Evolutionary conservation across 306 rosid genomes (phyloP).

Genomic region (Sechiopsis laciniata): DNA sequence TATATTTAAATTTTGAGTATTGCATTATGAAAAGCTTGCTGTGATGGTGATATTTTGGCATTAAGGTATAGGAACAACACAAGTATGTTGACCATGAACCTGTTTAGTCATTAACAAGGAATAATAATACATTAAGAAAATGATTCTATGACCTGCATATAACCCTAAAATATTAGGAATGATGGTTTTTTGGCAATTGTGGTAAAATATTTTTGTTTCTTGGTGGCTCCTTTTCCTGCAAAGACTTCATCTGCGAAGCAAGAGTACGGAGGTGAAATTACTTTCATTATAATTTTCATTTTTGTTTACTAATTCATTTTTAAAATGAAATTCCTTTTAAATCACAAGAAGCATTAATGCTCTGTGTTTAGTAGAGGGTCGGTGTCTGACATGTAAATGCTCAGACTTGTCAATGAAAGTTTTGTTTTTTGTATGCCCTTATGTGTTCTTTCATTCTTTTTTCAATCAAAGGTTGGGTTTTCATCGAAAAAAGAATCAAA

Average conservation of each 20-base stretch:
- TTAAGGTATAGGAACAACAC: not conserved
- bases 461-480: too few species aligned
- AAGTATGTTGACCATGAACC: not conserved
- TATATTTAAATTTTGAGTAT: not conserved
- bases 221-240: constrained; percentile 1
- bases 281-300: constrained; percentile 1
- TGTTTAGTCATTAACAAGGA: not conserved
- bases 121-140: not conserved
- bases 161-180: not conserved
- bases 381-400: not conserved
- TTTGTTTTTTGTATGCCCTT: too few species aligned
- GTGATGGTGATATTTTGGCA: not conserved
- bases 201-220: constrained; percentile 7
- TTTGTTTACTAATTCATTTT: not conserved
- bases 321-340: not conserved
- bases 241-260: not conserved
- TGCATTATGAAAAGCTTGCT: not conserved
- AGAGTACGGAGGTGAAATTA: not conserved
- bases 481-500: too few species aligned
- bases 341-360: not conserved
- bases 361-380: not conserved
- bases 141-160: not conserved
- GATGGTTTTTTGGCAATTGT: not conserved
- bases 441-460: too few species aligned
- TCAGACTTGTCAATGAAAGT: not conserved